Evolutionary conservation across 495 filamentous ascomycete species (phyloP).

Genomic region (Achaetomiella virescens): DNA sequence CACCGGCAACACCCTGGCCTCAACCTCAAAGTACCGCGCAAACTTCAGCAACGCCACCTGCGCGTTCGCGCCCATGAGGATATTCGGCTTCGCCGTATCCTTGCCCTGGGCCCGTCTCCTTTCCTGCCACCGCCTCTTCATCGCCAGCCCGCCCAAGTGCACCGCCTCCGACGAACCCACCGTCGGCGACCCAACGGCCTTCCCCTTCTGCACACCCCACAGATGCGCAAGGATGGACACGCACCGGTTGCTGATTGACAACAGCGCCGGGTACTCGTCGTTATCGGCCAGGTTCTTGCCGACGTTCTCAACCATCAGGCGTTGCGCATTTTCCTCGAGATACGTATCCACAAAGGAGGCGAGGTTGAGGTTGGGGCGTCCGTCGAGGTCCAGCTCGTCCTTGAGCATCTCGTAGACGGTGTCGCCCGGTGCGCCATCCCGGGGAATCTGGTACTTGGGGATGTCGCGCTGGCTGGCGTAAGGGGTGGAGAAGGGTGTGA

Average conservation of each 20-base stretch:
- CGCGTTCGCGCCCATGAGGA: slow-evolving; percentile 72
- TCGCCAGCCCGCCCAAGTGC: slow-evolving; percentile 67
- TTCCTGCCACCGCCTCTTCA: slow-evolving; percentile 76
- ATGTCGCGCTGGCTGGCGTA: slow-evolving; percentile 57
- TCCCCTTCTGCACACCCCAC: slow-evolving; percentile 59
- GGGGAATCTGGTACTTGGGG: slow-evolving; percentile 61
- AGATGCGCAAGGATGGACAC: slow-evolving; percentile 64
- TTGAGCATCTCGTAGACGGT: slow-evolving; percentile 62
- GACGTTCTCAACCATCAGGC: slow-evolving; percentile 62
- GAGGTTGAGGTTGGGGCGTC: slow-evolving; percentile 64
- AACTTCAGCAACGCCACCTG: slow-evolving; percentile 73
- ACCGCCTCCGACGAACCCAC: slow-evolving; percentile 71
- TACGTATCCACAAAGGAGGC: slow-evolving; percentile 69
- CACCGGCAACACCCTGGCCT: slow-evolving; percentile 63
- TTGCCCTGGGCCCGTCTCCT: slow-evolving; percentile 53
- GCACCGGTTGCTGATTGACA: slow-evolving; percentile 66
- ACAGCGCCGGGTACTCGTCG: slow-evolving; percentile 72
- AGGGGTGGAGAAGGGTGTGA: slow-evolving; percentile 57
- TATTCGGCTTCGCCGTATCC: slow-evolving; percentile 59
- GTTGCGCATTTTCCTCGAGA: slow-evolving; percentile 59
- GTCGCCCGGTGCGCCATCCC: slow-evolving; percentile 56
- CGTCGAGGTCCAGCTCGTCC: slow-evolving; percentile 70
- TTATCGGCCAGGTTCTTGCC: slow-evolving; percentile 64
- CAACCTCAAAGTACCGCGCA: slow-evolving; percentile 72
- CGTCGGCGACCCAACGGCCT: slow-evolving; percentile 65